These are phyloP conservation scores for Wickerhamiella pararugosa DNA, from an alignment of 1,139 yeast genomes.

Conservation along the genomic window DNA sequence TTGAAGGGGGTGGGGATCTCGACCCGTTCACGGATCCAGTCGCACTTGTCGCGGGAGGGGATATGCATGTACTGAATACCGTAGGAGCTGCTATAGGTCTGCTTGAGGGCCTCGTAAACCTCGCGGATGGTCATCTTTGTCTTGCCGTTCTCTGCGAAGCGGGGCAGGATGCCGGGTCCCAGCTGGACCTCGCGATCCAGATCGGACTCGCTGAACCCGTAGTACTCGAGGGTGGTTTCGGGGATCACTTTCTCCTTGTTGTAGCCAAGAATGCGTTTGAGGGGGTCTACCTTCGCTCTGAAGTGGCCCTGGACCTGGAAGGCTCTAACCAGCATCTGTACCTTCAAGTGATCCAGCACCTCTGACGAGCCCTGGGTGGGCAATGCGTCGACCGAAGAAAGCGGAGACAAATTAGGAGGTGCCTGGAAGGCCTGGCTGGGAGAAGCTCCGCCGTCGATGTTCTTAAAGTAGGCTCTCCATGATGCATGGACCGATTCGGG, in stretches of 20 bases:
- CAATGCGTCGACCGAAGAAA: constrained; percentile 52
- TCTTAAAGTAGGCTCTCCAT: constrained; percentile 91
- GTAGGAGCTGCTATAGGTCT: constrained; percentile 71
- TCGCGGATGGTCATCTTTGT: constrained; percentile 53
- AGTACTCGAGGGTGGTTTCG: constrained; percentile 82
- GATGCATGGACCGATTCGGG: constrained; percentile 86
- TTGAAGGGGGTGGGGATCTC: constrained; percentile 84
- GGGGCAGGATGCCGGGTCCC: constrained; percentile 95
- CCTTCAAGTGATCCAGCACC: constrained; percentile 81
- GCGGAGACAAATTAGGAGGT: constrained; percentile 69
- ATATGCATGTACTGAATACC: constrained; percentile 96
- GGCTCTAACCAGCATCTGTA: constrained; percentile 91
- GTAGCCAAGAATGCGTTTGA: constrained; percentile 68
- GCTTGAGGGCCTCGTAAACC: constrained; percentile 63
- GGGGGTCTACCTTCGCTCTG: constrained; percentile 89
- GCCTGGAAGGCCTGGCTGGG: constrained; percentile 70
- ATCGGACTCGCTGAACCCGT: constrained; percentile 80
- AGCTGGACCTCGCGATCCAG: constrained; percentile 69
- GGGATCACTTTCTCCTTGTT: constrained; percentile 45
- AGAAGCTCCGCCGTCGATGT: constrained; percentile 54
- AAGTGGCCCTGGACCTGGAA: constrained; percentile 97
- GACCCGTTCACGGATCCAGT: constrained; percentile 94
- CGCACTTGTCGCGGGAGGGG: constrained; percentile 90
- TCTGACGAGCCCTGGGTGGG: constrained; percentile 32
- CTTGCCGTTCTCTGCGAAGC: constrained; percentile 59